Conservation (phyloP, 164 flowering plant species). For the Buxus sempervirens region DNA sequence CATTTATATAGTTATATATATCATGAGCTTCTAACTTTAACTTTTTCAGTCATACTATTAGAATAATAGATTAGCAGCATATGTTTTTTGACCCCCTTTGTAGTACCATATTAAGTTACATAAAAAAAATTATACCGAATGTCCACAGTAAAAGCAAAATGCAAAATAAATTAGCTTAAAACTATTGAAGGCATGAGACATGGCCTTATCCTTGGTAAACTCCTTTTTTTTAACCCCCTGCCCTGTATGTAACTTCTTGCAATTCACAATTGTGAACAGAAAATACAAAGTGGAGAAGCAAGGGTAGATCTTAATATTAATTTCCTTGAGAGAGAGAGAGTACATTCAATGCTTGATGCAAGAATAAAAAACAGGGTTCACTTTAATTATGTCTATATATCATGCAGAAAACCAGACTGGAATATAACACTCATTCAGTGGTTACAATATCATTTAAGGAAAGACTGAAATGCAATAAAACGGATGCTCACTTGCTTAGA, state of each 20-base stretch:
- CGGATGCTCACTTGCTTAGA: conserved; percentile 71
- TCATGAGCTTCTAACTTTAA: neutral
- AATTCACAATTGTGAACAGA: neutral
- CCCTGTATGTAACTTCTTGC: neutral
- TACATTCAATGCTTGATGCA: neutral
- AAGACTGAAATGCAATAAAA: neutral
- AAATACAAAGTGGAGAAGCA: neutral
- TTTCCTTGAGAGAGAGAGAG: neutral
- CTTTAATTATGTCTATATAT: neutral
- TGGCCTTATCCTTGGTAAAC: neutral
- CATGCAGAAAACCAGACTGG: neutral
- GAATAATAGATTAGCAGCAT: too few species aligned
- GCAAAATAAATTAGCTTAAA: too few species aligned
- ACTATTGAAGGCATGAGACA: neutral
- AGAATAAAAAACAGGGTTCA: neutral
- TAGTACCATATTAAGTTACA: neutral
- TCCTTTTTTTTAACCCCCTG: neutral
- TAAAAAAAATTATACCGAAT: too few species aligned
- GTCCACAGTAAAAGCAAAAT: neutral
- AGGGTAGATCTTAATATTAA: neutral
- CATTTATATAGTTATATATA: too few species aligned
- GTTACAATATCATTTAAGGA: neutral
- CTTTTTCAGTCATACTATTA: neutral
- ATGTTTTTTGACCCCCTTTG: neutral
- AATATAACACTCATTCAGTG: neutral